Conservation (phyloP, 805 yeast genomes). For the Starmerella apis region DNA sequence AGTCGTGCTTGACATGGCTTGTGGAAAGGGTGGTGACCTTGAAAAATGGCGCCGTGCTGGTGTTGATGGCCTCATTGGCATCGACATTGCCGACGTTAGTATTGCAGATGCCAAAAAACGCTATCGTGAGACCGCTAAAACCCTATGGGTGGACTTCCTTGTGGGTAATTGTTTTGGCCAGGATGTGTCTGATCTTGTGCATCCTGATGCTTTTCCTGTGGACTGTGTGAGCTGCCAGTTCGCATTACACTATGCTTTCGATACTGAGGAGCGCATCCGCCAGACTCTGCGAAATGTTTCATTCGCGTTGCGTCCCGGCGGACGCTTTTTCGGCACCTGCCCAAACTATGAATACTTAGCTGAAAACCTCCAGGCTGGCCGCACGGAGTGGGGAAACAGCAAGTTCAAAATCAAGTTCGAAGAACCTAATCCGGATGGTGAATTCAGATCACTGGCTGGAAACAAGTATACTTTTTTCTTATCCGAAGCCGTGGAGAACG, state of each 20-base stretch:
- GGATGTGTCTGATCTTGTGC: conserved; percentile 56
- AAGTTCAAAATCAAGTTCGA: conserved; percentile 74
- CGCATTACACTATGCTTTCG: conserved; percentile 91
- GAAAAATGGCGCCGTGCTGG: conserved; percentile 73
- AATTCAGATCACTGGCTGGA: conserved; percentile 47
- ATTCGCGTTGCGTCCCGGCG: conserved; percentile 66
- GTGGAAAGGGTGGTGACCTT: conserved; percentile 98
- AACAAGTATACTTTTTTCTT: conserved; percentile 71
- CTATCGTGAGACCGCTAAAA: conserved; percentile 43
- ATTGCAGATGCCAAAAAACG: conserved; percentile 74
- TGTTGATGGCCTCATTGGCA: conserved; percentile 70
- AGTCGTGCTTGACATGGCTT: conserved; percentile 73
- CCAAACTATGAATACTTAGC: conserved; percentile 72
- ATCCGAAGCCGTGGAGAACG: conserved; percentile 90
- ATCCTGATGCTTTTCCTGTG: conserved; percentile 69
- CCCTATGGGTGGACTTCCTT: conserved; percentile 69
- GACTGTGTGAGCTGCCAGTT: conserved; percentile 86
- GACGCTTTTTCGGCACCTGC: conserved; percentile 83
- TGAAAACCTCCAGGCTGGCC: conserved; percentile 42
- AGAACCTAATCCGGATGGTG: conserved; percentile 36
- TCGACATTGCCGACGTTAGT: conserved; percentile 85
- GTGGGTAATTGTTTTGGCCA: conserved; percentile 86
- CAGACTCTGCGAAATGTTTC: conserved; percentile 65
- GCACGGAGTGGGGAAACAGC: conserved; percentile 70
- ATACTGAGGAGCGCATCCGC: conserved; percentile 68